Conservation (phyloP, 1,139 yeast species). For the Taiozyma sp. region DNA sequence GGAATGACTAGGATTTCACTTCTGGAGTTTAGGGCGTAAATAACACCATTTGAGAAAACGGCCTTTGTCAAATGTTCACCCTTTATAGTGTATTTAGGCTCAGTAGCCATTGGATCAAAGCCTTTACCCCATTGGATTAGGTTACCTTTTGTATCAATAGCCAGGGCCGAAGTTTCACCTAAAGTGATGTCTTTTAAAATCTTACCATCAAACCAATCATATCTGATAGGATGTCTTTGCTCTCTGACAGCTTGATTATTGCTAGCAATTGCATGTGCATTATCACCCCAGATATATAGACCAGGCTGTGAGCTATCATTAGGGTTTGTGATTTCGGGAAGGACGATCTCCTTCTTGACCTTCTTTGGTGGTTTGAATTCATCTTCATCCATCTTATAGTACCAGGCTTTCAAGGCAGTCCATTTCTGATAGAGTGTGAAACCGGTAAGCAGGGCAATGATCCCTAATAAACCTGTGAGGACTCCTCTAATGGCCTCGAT, state of each 20-base stretch:
- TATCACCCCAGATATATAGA: constrained; percentile 49
- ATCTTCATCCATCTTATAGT: not conserved
- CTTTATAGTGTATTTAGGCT: constrained; percentile 24
- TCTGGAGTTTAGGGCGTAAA: constrained; percentile 54
- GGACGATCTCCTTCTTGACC: constrained; percentile 14
- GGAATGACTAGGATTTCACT: constrained; percentile 54
- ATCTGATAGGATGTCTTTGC: constrained; percentile 52
- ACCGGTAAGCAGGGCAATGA: not conserved
- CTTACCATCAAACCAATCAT: constrained; percentile 60
- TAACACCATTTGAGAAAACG: constrained; percentile 46
- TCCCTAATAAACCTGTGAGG: not conserved
- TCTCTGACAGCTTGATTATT: constrained; percentile 25
- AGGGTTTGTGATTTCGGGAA: constrained; percentile 26
- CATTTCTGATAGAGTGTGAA: constrained; percentile 1
- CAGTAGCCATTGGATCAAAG: constrained; percentile 16
- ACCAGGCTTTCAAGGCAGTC: not conserved
- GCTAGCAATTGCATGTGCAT: constrained; percentile 38
- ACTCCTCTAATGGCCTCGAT: not conserved
- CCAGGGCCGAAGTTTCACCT: constrained; percentile 49
- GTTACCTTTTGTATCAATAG: constrained; percentile 68
- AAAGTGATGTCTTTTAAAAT: constrained; percentile 55
- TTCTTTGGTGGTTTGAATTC: not conserved
- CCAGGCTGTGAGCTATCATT: constrained; percentile 42
- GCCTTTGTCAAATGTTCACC: constrained; percentile 44
- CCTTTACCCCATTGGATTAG: constrained; percentile 64